These are phyloP conservation scores for Blastocystis sp. DNA, from an alignment of 352 stramenopile species.

Conservation along the genomic window DNA sequence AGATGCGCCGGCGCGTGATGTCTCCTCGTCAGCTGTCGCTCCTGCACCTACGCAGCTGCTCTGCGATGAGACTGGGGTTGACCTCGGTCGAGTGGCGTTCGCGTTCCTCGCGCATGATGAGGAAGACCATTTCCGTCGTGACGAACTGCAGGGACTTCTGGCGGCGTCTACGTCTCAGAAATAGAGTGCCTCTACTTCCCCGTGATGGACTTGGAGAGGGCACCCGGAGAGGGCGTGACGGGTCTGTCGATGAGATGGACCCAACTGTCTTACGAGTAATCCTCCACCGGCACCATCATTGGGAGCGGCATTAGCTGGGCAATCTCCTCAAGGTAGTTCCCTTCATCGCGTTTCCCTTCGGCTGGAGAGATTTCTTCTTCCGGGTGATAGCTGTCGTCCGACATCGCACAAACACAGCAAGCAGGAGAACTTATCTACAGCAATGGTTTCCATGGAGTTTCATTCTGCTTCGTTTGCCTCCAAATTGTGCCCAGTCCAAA, in stretches of 20 bases:
- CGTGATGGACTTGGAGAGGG: constrained; percentile 4
- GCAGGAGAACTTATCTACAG: neutral
- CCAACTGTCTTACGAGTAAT: neutral
- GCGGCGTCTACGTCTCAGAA: constrained; percentile 10
- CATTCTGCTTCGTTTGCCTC: constrained; percentile 49
- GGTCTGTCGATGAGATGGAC: neutral
- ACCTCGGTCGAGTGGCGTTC: neutral
- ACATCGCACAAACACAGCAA: constrained; percentile 1
- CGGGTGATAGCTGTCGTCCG: constrained; percentile 49
- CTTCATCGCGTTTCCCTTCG: neutral
- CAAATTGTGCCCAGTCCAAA: neutral
- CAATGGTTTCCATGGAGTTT: constrained; percentile 25
- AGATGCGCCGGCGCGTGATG: constrained; percentile 65
- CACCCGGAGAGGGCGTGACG: neutral
- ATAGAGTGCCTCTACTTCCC: constrained; percentile 25
- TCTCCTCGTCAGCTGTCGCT: neutral
- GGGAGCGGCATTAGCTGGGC: neutral
- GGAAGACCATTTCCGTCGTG: constrained; percentile 51
- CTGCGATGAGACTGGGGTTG: constrained; percentile 39
- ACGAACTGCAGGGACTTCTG: constrained; percentile 68
- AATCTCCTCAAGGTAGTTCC: neutral
- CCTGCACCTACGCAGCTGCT: constrained; percentile 30
- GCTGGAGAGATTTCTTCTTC: neutral
- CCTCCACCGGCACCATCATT: neutral
- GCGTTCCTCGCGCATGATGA: constrained; percentile 21